These are phyloP conservation scores for Starmera pachycereana DNA, from an alignment of 805 yeast genomes.

Conservation along the genomic window DNA sequence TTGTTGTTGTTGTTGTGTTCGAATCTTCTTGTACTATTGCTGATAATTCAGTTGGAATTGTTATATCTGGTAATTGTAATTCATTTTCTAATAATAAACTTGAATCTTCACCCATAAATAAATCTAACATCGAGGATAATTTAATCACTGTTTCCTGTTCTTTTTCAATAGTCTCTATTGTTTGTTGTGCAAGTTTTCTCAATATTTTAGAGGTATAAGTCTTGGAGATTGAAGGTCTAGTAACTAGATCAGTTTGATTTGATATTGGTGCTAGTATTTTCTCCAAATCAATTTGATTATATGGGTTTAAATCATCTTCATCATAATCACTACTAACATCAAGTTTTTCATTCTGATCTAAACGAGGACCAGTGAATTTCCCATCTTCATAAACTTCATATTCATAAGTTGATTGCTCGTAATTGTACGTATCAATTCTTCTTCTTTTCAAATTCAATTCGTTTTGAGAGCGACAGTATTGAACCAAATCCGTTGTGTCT, in stretches of 20 bases:
- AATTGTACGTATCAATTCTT: constrained; percentile 13
- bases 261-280: constrained; percentile 66
- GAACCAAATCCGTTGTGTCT: constrained; percentile 12
- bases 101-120: constrained; percentile 83
- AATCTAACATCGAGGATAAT: constrained; percentile 60
- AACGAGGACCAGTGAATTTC: constrained; percentile 5
- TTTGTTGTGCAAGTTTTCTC: constrained; percentile 53
- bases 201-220: constrained; percentile 54
- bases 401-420: background rate
- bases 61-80: constrained; percentile 43
- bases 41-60: constrained; percentile 7
- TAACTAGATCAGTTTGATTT: constrained; percentile 69
- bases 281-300: constrained; percentile 40
- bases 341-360: background rate
- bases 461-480: constrained; percentile 23
- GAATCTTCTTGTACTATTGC: constrained; percentile 10
- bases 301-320: constrained; percentile 30
- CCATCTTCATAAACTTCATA: constrained; percentile 1
- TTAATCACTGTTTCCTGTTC: constrained; percentile 75
- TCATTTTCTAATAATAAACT: constrained; percentile 51
- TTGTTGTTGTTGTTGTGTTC: constrained; percentile 3
- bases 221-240: constrained; percentile 56
- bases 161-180: constrained; percentile 66
- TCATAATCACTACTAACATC: constrained; percentile 20
- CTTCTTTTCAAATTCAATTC: constrained; percentile 19